Base-by-base conservation (phyloP, 805 yeast genomes). In the Myxozyma neotropica region DNA sequence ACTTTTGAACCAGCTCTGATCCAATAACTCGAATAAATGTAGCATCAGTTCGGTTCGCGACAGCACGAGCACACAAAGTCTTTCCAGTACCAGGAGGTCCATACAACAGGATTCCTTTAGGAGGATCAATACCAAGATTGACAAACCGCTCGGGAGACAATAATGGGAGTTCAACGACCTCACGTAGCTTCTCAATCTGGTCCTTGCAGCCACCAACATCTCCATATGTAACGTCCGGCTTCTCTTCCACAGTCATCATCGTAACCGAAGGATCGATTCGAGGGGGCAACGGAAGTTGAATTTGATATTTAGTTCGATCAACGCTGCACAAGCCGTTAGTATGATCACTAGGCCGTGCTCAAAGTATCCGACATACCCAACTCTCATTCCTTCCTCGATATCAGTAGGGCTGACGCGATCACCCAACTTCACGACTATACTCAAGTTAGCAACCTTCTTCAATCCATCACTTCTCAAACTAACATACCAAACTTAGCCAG, bases 51-150 rank as follows among this genome's bases (percentile, higher is more conserved):
- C 99, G 87, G 75, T 94, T 94, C 48, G 99, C 99, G 23, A 94
- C 99, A 0, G 99, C 99, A 71, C 99, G 83, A 0, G 99, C 99
- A 79, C 98, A 94, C 57, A 94, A 78, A 0, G 99, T 94, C 73
- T 94, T 94, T 75, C 99, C 99, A 0, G 99, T 94, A 68, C 99
- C 99, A 50, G 99, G 99, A 7, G 99, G 99, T 0, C 99, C 99
- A 73, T 94, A 94, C 49, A 94, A 79, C 67, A 94, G 78, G 65
- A 94, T 92, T 72, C 99, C 99, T 78, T 94, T 94, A 57, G 99
- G 99, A 40, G 99, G 99, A 74, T 94, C 99, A 71, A 94, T 94
- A 55, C 99, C 99, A 63, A 94, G 81, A 68, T 89, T 91, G 59
- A 92, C 98, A 74, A 94, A 94, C 72, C 99, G 83, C 77, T 94